phyloP scores from a whole-genome alignment of 139 green algal species.

The Coelastrella sp. region DNA sequence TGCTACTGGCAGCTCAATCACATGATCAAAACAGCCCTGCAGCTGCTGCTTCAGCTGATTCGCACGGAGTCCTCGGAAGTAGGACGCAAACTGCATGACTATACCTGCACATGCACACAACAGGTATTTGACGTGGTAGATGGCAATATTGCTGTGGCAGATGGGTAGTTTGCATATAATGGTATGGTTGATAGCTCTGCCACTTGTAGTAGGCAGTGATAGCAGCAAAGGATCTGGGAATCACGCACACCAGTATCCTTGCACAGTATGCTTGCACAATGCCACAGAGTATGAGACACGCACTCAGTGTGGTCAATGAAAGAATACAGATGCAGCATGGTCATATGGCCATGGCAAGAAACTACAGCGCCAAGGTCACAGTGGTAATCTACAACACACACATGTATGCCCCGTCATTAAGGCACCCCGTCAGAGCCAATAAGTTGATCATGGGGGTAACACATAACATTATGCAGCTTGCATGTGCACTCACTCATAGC shows the following conservation, averaged over 20 bases:
- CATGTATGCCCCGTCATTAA: not conserved
- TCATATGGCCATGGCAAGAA: no score
- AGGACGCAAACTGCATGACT: conserved; percentile 48
- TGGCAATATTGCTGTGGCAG: not conserved
- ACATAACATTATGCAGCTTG: not conserved
- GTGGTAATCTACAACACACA: no score
- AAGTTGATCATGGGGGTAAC: not conserved
- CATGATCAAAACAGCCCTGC: not conserved
- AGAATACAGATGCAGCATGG: no score
- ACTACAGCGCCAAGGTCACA: no score
- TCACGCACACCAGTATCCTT: no score
- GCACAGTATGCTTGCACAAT: no score
- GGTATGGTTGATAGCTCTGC: not conserved
- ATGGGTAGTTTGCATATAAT: not conserved
- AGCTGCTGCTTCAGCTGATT: not conserved
- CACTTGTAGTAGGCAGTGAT: no score
- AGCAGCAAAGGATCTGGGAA: no score
- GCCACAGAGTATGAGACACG: no score
- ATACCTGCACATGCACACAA: conserved; percentile 9
- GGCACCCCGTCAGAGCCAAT: not conserved
- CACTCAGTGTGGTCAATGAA: no score
- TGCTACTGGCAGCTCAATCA: not conserved
- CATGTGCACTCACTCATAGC: not conserved
- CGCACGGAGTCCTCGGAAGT: conserved; percentile 46
- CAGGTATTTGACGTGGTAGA: not conserved